Evolutionary conservation across 2,329 filamentous ascomycete genomes (phyloP), one percentile per base, ranked within the genome.

Genomic region (Xylariaceae sp.): DNA sequence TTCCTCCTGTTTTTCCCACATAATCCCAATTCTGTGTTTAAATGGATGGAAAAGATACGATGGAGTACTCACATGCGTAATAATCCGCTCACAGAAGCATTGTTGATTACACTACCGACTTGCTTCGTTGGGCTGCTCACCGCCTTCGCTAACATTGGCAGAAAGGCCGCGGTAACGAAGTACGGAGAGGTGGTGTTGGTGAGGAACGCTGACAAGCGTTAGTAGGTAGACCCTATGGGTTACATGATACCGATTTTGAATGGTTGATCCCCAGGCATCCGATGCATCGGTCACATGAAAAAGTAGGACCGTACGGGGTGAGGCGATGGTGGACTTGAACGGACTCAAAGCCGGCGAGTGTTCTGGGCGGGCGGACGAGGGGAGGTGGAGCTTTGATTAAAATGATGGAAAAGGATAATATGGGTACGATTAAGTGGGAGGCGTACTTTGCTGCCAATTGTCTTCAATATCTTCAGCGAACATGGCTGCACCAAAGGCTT

Each of bases 81-180:
- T 4, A 78, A 66, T 0, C 81, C 82, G 1, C 76, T 77, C 41
- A 82, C 78, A n/a, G 76, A 81, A 34, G 75, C 74, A 44, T 85
- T 78, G 49, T 85, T 85, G 61, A 86, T 76, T 23, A 86, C 74
- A 16, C 71, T 77, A 3, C 78, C 78, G 1, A 76, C 75, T 65
- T 80, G 82, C 4, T 79, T 79, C 0, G 77, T 77, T 1, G 78
- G 79, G 4, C 73, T 68, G 2, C 73, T 69, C 9, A 72, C 68
- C 5, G 79, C 81, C 55, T 81, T 82, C 1, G 77, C 78, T 1
- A 85, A 74, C 2, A 84, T 71, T 0, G 82, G 82, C 2, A 85
- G 71, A 66, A 86, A 80, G 1, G 80, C 80, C 60, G 82, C 81
- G 16, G 78, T 77, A 61, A 81, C 79, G 70, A 81, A 84, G 69